Base-by-base conservation (phyloP, 345 rosid species). In the Syzygium grande region DNA sequence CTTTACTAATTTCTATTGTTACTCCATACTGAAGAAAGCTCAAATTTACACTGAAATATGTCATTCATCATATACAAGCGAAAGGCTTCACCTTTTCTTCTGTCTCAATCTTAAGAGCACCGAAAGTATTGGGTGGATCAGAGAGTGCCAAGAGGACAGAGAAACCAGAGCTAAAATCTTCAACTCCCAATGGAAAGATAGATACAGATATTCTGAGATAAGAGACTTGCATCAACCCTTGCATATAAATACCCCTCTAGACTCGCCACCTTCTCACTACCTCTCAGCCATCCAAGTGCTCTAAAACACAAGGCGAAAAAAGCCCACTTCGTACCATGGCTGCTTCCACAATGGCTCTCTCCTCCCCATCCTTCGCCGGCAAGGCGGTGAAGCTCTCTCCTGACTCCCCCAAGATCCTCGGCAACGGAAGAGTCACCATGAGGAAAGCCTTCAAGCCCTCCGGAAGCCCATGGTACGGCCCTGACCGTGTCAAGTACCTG, bases 401-500 rank as follows among this genome's bases (percentile, higher is more conserved):
- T 19, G 25, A 49, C 49, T 9, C 91, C 34, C 95, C 97, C 0
- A 88, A 93, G 21, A 56, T 91, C 34, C 63, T 93, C 61, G 93
- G 93, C 88, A 90, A 85, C 13, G 94, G 95, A 87, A 94, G 97
- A 68, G 92, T 96, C 86, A 86, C 93, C 56, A 95, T 93, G 96
- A 92, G 96, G 84, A 96, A 90, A 87, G 85, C 95, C 15, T 88
- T 11, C 86, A 93, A 59, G 91, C 90, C 91, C 54, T 93, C 97
- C 2, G 93, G 94, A 1, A 95, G 95, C 90, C 96, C 94, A 63
- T 94, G 95, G 97, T 95, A 95, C 83, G 95, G 98, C 1, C 92
- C 96, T 0, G 96, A 94, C 92, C 93, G 98, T 73, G 97, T 94
- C 52, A 94, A 94, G 93, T 96, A 96, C 94, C 90, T 96, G 89